A percentile compares a stretch with the other conserved stretches of the same genome.
phyloP scores from a whole-genome alignment of 108 stramenopile genomes.

The Bacterosira constricta region DNA sequence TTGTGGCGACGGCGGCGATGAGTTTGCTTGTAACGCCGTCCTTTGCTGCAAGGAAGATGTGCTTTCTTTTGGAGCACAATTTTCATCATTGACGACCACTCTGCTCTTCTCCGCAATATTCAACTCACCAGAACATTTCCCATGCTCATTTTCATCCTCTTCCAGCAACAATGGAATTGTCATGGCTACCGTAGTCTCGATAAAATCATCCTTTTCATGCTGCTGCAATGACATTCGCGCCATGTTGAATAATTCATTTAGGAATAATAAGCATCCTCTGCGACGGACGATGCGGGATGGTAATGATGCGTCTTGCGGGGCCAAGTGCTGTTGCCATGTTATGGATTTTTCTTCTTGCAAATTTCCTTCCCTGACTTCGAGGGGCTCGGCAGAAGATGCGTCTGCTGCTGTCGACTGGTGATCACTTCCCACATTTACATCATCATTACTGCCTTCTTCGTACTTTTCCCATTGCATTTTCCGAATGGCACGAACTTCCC shows the following conservation, averaged over 20 bases:
- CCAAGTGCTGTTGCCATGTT: conserved; percentile 81
- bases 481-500: conserved; percentile 61
- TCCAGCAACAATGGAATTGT: conserved; percentile 45
- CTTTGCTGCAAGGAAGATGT: not conserved
- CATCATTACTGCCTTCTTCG: no score
- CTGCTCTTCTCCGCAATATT: not conserved
- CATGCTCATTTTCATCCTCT: not conserved
- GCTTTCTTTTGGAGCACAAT: not conserved
- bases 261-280: conserved; percentile 75
- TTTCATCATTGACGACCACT: not conserved
- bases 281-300: conserved; percentile 67
- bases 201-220: conserved; percentile 86
- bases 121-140: not conserved
- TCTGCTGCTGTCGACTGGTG: conserved; percentile 1
- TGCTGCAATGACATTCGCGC: conserved; percentile 81
- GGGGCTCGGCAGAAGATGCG: no score
- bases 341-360: no score
- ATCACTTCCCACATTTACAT: no score
- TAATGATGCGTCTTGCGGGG: conserved; percentile 80
- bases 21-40: not conserved
- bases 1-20: not conserved
- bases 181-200: conserved; percentile 62
- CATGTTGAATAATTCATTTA: conserved; percentile 88
- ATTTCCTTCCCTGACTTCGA: no score
- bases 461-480: conserved; percentile 61